phyloP scores from a whole-genome alignment of 805 yeast species.

The Metschnikowia noctiluminum region DNA sequence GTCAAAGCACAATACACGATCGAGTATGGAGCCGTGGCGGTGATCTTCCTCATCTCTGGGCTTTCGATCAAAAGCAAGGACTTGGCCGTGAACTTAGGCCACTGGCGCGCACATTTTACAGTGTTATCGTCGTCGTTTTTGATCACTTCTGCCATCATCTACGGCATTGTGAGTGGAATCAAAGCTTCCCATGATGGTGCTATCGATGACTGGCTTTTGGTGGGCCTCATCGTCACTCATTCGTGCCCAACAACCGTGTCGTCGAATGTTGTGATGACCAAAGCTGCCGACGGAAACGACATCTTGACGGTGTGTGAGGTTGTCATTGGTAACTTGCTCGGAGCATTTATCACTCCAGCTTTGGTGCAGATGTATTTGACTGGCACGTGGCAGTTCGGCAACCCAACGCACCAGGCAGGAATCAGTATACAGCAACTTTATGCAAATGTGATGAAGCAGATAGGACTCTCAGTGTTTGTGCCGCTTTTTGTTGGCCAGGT shows the following conservation, averaged over 20 bases:
- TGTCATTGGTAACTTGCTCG: slow-evolving; percentile 76
- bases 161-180: slow-evolving; percentile 69
- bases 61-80: slow-evolving; percentile 67
- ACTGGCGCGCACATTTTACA: slow-evolving; percentile 82
- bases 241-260: slow-evolving; percentile 91
- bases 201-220: slow-evolving; percentile 75
- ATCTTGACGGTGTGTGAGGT: slow-evolving; percentile 79
- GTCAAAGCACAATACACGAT: slow-evolving; percentile 73
- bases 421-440: slow-evolving; percentile 56
- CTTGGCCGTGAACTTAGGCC: slow-evolving; percentile 56
- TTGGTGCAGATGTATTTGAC: slow-evolving; percentile 65
- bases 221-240: slow-evolving; percentile 79
- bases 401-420: slow-evolving; percentile 55
- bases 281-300: slow-evolving; percentile 80
- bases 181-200: slow-evolving; percentile 49
- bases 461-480: slow-evolving; percentile 78
- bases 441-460: slow-evolving; percentile 77
- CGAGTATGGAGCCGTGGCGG: slow-evolving; percentile 82
- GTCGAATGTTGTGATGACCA: slow-evolving; percentile 90
- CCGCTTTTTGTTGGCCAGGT: slow-evolving; percentile 90
- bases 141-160: slow-evolving; percentile 66
- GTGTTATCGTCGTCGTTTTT: slow-evolving; percentile 67
- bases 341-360: slow-evolving; percentile 87
- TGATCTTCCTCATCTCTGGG: slow-evolving; percentile 80
- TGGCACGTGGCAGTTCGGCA: slow-evolving; percentile 70